Base-by-base conservation (phyloP, 202 grass and related monocot genomes). In the Bolboschoenoplectus hybrid region DNA sequence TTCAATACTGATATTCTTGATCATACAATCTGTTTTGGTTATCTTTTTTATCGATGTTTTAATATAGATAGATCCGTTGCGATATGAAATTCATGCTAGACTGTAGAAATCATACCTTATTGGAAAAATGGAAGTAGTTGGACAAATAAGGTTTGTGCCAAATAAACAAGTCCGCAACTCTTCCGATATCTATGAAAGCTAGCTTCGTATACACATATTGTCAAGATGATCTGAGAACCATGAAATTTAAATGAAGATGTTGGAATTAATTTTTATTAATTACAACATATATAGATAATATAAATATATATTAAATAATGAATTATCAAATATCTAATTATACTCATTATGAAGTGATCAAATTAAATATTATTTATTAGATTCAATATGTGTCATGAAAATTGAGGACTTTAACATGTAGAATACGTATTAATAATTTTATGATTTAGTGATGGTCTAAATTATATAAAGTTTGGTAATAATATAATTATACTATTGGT, bases 81-180 rank as follows among this genome's bases (percentile, higher is more conserved):
- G 56, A 39, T 36, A 77, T 38, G 49, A 20, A 77, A 39, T 53
- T 55, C 49, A 56, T 56, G 32, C 26, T 55, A 77, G 74, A 14
- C 39, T 77, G 34, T 53, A 77, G 74, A 56, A 77, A 77, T 12
- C 50, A 36, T 77, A 77, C 32, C 49, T 77, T 55, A 74, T 26
- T 26, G 70, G n/a, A n/a, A 17, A 77, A 77, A 56, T 26, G 44
- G 70, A 34, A 36, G 20, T 53, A 16, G 50, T 36, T 55, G 74
- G 10, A 77, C 50, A 39, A 77, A 39, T 5, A 56, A 52, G 46
- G 71, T 74, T 26, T 74, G 12, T 9, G 12, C 47, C 74, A 39
- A 77, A 77, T 77, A 16, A 55, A 63, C 5, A 50, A 82, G 12
- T 64, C 66, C 49, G 19, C 62, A 82, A 50, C 26, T 82, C 62